Evolutionary conservation across 768 basidiomycete species (phyloP), one percentile per base, ranked within the genome.

Genomic region (Lactifluus volemus): DNA sequence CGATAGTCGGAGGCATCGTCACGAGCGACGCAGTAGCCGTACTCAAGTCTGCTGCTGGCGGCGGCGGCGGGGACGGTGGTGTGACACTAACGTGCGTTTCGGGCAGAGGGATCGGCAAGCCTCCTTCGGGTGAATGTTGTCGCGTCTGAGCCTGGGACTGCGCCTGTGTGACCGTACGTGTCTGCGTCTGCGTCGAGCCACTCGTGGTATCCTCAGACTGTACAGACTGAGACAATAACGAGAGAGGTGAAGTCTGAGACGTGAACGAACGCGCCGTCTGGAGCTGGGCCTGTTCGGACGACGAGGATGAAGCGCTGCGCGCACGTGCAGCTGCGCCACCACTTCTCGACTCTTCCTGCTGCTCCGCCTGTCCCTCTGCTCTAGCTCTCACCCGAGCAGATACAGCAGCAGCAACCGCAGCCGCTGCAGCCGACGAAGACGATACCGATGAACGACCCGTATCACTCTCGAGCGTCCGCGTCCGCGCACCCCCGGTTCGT

Each of bases 21-120:
- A 88, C 78, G 65, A 88, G 86, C 58, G 86, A 88, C 60, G 78
- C 78, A 3, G 81, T 78, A 12, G 87, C 86, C 0, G 85, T 85
- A 70, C 86, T 88, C 68, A 89, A 78, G 69, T 85, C 85, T 0
- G 7, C 53, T 4, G 42, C 5, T 21, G 55, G 15, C 2, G 34
- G 34, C 7, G 55, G 25, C 7, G 34, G 15, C 1, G 42, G 8
- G 11, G 55, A 17, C 12, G 34, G 15, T 2, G 42, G 8, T 5
- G 42, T 29, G 8, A 6, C 5, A 17, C 41, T 34, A 34, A 34
- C 7, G 8, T 45, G 44, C 21, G 45, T 4, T 25, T 41, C 32
- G 12, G n/a, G 34, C 2, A 19, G 25, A 1, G 59, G 48, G 2
- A 55, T 55, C 15, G 53, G 59, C 10, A 60, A 7, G 3, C 53